Evolutionary conservation across 768 basidiomycete species (phyloP).

Genomic region (Coprinopsis cinerea): DNA sequence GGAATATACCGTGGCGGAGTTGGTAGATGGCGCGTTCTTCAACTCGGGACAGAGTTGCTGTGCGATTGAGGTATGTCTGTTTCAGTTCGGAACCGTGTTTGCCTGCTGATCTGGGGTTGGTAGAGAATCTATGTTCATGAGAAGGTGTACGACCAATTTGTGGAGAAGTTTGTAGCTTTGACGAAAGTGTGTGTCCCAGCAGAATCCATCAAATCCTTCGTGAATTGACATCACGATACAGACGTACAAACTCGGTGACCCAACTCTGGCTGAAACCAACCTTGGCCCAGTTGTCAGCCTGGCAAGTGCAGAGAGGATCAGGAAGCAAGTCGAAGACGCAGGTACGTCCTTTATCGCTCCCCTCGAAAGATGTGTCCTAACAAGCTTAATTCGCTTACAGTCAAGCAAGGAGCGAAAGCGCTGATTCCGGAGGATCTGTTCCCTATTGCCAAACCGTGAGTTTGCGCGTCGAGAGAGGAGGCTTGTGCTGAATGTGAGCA

Average conservation of each 20-base stretch:
- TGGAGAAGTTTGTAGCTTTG: constrained; percentile 62
- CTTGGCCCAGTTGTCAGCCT: constrained; percentile 92
- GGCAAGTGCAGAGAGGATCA: constrained; percentile 77
- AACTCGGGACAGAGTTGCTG: constrained; percentile 99
- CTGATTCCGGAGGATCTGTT: constrained; percentile 67
- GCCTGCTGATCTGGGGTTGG: not conserved
- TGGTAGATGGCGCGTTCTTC: constrained; percentile 94
- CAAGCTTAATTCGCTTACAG: constrained; percentile 28
- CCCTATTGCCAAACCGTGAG: constrained; percentile 62
- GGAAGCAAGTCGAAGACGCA: constrained; percentile 83
- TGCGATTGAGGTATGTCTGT: constrained; percentile 64
- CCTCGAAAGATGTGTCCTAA: not conserved
- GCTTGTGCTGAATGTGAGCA: not conserved
- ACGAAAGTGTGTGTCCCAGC: constrained; percentile 49
- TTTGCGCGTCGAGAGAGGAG: constrained; percentile 5
- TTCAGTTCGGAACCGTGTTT: not conserved
- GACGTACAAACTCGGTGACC: constrained; percentile 85
- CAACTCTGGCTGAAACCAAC: constrained; percentile 63
- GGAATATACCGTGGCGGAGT: constrained; percentile 73
- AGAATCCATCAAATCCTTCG: not conserved
- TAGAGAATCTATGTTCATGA: constrained; percentile 95
- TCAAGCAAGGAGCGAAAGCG: constrained; percentile 72
- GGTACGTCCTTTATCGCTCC: constrained; percentile 34
- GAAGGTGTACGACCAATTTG: constrained; percentile 72
- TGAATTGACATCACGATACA: constrained; percentile 20